Evolutionary conservation across 83 land plant species (phyloP).

Genomic region (Thuja plicata): DNA sequence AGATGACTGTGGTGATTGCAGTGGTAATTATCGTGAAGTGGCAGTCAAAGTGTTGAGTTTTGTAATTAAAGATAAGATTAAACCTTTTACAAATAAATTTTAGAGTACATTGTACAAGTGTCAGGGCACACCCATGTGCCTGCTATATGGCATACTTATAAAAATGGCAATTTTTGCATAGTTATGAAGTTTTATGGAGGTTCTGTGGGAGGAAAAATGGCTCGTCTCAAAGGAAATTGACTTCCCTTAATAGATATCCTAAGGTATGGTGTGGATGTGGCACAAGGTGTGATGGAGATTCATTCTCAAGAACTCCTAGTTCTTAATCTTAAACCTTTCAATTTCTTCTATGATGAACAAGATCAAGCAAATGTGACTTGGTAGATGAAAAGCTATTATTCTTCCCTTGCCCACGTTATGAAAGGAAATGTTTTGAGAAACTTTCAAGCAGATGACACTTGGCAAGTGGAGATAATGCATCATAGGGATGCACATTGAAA

Average conservation of each 20-base stretch:
- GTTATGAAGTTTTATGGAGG: constrained; percentile 89
- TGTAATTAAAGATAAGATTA: constrained; percentile 52
- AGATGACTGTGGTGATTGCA: constrained; percentile 38
- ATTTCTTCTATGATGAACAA: too few relatives aligned
- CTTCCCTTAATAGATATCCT: constrained; percentile 69
- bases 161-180: constrained; percentile 80
- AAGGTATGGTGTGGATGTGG: constrained; percentile 72
- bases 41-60: constrained; percentile 83
- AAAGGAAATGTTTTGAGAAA: too few relatives aligned
- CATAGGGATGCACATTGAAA: too few relatives aligned
- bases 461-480: too few relatives aligned
- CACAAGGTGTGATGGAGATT: too few relatives aligned
- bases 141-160: constrained; percentile 69
- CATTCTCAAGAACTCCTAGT: too few relatives aligned
- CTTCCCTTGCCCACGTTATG: too few relatives aligned
- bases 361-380: too few relatives aligned
- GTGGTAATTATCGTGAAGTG: constrained; percentile 69
- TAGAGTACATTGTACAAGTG: constrained; percentile 46
- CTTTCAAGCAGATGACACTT: too few relatives aligned
- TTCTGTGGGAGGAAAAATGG: constrained; percentile 92
- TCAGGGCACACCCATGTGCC: constrained; percentile 58
- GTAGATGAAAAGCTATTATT: too few relatives aligned
- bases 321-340: too few relatives aligned
- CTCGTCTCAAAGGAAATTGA: constrained; percentile 66
- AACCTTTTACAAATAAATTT: constrained; percentile 42